Evolutionary conservation across 2,329 filamentous ascomycete genomes (phyloP).

Genomic region (Sporothrix globosa): DNA sequence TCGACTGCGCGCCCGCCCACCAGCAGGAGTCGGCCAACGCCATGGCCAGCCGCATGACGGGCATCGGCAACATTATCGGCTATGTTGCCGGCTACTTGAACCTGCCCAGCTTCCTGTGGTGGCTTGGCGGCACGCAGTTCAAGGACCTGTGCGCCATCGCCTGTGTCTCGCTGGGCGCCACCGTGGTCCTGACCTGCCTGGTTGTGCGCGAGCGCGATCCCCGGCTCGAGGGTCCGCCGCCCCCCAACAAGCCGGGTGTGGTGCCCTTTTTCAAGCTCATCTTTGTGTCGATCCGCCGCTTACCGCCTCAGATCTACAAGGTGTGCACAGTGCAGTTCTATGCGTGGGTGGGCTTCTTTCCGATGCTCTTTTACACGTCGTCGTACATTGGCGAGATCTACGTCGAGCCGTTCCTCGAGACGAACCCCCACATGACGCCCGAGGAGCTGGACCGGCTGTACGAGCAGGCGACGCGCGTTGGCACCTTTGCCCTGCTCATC

Average conservation of each 20-base stretch:
- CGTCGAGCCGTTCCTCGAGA: constrained; percentile 76
- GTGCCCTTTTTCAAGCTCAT: constrained; percentile 79
- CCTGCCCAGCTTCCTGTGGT: constrained; percentile 73
- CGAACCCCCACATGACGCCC: constrained; percentile 76
- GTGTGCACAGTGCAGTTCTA: constrained; percentile 84
- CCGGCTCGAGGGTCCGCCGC: constrained; percentile 66
- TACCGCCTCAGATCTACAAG: constrained; percentile 79
- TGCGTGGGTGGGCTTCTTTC: constrained; percentile 95
- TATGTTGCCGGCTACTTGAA: constrained; percentile 86
- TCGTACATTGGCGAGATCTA: constrained; percentile 94
- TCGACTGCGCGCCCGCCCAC: constrained; percentile 88
- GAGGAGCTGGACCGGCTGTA: constrained; percentile 78
- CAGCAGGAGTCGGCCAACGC: constrained; percentile 94
- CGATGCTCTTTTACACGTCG: constrained; percentile 92
- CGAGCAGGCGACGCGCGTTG: constrained; percentile 81
- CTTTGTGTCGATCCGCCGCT: constrained; percentile 71
- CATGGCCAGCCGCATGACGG: constrained; percentile 86
- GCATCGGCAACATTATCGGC: constrained; percentile 86
- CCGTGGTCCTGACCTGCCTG: constrained; percentile 70
- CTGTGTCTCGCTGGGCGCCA: constrained; percentile 69
- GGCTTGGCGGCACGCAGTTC: constrained; percentile 86
- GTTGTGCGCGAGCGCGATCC: constrained; percentile 80
- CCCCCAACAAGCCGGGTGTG: constrained; percentile 64
- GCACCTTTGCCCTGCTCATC: constrained; percentile 84
- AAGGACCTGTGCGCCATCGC: constrained; percentile 89